phyloP scores from a whole-genome alignment of 1,284 basidiomycete species.

The Earliella scabrosa region DNA sequence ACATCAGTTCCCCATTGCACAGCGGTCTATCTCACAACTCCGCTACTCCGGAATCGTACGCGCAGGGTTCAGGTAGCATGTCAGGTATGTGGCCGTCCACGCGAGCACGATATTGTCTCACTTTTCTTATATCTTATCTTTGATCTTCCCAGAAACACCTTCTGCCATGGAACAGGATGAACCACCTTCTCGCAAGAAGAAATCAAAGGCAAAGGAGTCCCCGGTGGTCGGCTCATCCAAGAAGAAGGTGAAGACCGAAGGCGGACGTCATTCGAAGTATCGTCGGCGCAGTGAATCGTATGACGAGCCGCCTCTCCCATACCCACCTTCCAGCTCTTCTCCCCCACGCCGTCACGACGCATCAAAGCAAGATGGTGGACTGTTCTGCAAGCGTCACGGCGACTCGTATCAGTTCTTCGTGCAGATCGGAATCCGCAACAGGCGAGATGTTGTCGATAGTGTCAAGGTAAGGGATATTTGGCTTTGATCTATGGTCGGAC shows the following conservation, averaged over 20 bases:
- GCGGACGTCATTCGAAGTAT: conserved; percentile 7
- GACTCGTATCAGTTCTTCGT: conserved; percentile 28
- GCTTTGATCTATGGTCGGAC: not conserved
- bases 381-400: conserved; percentile 22
- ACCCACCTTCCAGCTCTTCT: conserved; percentile 5
- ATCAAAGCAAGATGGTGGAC: not conserved
- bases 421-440: conserved; percentile 31
- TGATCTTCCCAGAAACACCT: not conserved
- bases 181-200: conserved; percentile 8
- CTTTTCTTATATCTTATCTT: too few relatives aligned
- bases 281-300: conserved; percentile 5
- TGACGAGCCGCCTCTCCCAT: conserved; percentile 9
- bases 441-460: conserved; percentile 27
- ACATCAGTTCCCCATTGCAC: not conserved
- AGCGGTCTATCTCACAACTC: not conserved
- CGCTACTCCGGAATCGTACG: conserved; percentile 1
- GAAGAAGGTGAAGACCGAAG: conserved; percentile 4
- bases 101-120: too few relatives aligned
- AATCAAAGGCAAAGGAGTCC: not conserved
- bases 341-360: not conserved
- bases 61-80: not conserved
- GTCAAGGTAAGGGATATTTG: conserved; percentile 23
- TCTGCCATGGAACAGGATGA: conserved; percentile 16
- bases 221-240: not conserved
- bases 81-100: conserved; percentile 8